These are phyloP conservation scores for Neurospora sp. DNA, from an alignment of 2,329 filamentous ascomycete species.

Conservation along the genomic window DNA sequence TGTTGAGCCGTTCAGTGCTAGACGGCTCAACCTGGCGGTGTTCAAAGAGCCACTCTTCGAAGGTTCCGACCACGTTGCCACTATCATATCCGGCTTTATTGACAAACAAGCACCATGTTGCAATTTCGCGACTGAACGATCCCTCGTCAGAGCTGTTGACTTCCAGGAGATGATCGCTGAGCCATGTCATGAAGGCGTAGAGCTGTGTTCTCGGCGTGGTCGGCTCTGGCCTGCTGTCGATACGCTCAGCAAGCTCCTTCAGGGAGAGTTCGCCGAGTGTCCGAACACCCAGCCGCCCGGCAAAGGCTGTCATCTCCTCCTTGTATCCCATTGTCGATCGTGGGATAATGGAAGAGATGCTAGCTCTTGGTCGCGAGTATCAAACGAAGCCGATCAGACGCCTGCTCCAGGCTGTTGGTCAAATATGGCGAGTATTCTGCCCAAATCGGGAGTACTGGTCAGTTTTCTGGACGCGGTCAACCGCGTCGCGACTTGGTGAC, in stretches of 20 bases:
- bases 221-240: neutral
- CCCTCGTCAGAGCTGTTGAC: constrained; percentile 7
- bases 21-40: constrained; percentile 2
- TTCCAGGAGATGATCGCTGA: constrained; percentile 8
- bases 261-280: constrained; percentile 7
- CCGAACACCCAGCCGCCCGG: constrained; percentile 3
- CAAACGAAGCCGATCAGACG: neutral
- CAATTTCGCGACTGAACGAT: constrained; percentile 6
- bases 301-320: neutral
- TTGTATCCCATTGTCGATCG: neutral
- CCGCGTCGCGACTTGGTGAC: neutral
- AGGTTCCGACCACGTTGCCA: constrained; percentile 8
- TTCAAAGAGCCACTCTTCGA: constrained; percentile 9
- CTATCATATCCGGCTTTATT: constrained; percentile 7
- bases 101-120: constrained; percentile 12
- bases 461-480: neutral
- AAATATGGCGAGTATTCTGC: neutral
- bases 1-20: constrained; percentile 4
- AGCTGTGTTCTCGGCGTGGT: constrained; percentile 4
- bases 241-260: neutral
- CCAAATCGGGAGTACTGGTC: neutral
- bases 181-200: constrained; percentile 13
- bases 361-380: neutral
- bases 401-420: neutral
- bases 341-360: neutral